Percentiles rank a stretch among this genome's conserved stretches.
These are phyloP conservation scores for Eucalyptus pauciflora DNA, from an alignment of 345 rosid species.

Conservation along the genomic window DNA sequence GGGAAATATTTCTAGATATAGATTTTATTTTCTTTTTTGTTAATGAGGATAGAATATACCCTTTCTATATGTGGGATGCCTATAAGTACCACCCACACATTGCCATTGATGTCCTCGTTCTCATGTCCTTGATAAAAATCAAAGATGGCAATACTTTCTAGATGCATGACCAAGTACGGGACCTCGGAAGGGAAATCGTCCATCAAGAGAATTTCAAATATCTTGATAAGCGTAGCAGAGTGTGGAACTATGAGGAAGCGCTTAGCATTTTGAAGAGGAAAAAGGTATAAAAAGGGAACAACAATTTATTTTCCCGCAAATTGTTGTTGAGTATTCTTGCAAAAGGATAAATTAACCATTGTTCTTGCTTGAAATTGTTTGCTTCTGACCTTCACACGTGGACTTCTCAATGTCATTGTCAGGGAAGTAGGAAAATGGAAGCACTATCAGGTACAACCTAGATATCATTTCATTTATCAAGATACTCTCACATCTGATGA, in stretches of 20 bases:
- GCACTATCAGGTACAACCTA: not conserved
- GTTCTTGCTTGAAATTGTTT: not conserved
- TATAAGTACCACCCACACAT: not conserved
- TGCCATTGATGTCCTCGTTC: not conserved
- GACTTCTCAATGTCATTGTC: not conserved
- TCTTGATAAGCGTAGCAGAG: not conserved
- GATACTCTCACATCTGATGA: not conserved
- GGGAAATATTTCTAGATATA: not conserved
- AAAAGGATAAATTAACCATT: not conserved
- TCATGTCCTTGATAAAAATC: no score
- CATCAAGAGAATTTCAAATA: not conserved
- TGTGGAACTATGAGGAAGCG: not conserved
- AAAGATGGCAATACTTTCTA: not conserved
- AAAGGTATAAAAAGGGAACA: not conserved
- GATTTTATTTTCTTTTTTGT: not conserved
- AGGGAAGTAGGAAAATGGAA: not conserved
- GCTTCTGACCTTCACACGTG: not conserved
- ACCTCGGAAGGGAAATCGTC: not conserved
- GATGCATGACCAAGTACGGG: not conserved
- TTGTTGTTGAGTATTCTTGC: not conserved
- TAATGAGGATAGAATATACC: rapidly evolving
- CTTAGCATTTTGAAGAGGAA: rapidly evolving
- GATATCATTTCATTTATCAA: no score
- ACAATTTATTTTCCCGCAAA: not conserved
- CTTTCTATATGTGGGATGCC: not conserved